phyloP scores from a whole-genome alignment of 73 alveolate genomes.

The Paramecium bursaria region DNA sequence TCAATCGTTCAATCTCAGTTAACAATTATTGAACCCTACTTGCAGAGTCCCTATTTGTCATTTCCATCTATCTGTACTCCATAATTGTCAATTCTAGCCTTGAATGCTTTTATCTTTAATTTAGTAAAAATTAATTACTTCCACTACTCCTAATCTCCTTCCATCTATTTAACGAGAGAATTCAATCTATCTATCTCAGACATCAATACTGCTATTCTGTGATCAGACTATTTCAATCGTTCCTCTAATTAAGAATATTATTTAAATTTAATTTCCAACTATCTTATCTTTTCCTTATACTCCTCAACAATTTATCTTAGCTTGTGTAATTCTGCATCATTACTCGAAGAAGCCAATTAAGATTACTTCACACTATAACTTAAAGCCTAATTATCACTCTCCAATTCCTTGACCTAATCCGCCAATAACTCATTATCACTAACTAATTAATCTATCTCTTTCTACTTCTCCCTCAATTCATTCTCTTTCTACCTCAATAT shows the following conservation, averaged over 20 bases:
- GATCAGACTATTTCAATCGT: conserved; percentile 36
- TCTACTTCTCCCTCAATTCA: background rate
- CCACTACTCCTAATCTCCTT: conserved; percentile 36
- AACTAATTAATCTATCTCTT: background rate
- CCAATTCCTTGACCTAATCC: background rate
- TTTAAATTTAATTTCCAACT: conserved; percentile 7
- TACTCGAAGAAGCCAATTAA: background rate
- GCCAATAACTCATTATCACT: background rate
- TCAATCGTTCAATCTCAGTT: conserved; percentile 51
- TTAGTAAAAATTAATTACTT: background rate
- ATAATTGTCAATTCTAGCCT: conserved; percentile 41
- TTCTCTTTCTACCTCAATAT: background rate
- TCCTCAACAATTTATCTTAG: conserved; percentile 43
- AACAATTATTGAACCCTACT: conserved; percentile 7
- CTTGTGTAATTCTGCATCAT: conserved; percentile 5
- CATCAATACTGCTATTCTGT: conserved; percentile 59
- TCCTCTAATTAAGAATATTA: conserved; percentile 34
- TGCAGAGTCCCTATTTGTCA: conserved; percentile 40
- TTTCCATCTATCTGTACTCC: conserved; percentile 53
- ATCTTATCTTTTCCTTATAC: conserved; percentile 27
- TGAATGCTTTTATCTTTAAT: conserved; percentile 16
- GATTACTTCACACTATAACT: too few species aligned
- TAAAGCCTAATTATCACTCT: background rate
- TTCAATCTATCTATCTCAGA: conserved; percentile 58
- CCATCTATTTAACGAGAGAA: conserved; percentile 1